Conservation (phyloP, 208 protist species). For the Trypanosomatidae sp. region DNA sequence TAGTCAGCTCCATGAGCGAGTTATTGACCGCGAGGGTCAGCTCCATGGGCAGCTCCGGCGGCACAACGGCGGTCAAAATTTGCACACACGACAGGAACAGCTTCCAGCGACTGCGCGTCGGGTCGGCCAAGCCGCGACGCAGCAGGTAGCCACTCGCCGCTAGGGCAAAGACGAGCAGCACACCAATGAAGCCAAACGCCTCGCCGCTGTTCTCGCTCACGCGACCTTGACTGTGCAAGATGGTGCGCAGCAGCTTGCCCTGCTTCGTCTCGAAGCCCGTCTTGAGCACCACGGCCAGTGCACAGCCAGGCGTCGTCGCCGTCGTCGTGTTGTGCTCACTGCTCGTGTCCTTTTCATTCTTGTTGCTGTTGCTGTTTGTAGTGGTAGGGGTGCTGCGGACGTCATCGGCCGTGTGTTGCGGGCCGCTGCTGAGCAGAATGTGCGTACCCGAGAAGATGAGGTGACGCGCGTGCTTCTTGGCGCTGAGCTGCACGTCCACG, state of each 20-base stretch:
- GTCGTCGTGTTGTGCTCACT: not conserved
- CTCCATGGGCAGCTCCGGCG: conserved; percentile 99
- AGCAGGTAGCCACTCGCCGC: conserved; percentile 93
- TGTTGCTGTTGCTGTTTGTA: conserved; percentile 1
- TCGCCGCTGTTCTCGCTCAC: conserved; percentile 94
- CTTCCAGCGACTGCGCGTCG: conserved; percentile 88
- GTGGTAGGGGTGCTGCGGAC: conserved; percentile 5
- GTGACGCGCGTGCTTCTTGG: conserved; percentile 85
- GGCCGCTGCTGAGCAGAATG: conserved; percentile 82
- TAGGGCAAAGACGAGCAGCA: conserved; percentile 96
- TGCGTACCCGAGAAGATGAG: conserved; percentile 93
- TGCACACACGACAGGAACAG: conserved; percentile 97
- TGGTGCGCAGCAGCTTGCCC: conserved; percentile 92
- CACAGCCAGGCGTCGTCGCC: conserved; percentile 10
- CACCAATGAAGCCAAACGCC: conserved; percentile 93
- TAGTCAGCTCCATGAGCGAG: conserved; percentile 86
- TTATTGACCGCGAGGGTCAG: conserved; percentile 98
- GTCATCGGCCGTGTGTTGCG: conserved; percentile 18
- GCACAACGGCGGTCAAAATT: conserved; percentile 98
- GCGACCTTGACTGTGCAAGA: conserved; percentile 88
- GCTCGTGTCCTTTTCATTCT: conserved; percentile 8
- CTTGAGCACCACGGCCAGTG: conserved; percentile 93
- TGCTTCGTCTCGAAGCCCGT: conserved; percentile 99
- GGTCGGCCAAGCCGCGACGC: conserved; percentile 71
- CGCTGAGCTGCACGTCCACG: conserved; percentile 40